phyloP scores from a whole-genome alignment of 768 basidiomycete species.

The Russula dissimulans region DNA sequence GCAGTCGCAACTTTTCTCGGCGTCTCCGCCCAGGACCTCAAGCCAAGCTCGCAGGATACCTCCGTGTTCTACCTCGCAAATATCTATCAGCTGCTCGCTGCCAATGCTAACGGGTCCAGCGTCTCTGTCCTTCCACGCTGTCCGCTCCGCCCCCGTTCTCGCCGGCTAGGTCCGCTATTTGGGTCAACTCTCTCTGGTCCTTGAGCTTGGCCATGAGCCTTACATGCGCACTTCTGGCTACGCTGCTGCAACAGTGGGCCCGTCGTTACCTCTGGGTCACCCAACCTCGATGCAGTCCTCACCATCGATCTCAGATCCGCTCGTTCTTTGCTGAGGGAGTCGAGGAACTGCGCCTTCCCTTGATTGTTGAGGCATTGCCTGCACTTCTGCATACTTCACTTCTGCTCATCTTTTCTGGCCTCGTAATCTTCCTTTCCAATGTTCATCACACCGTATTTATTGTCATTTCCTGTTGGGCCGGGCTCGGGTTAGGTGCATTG shows the following conservation, averaged over 20 bases:
- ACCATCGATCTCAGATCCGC: background rate
- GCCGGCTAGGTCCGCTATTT: background rate
- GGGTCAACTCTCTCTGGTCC: slow-evolving; percentile 9
- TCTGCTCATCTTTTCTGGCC: slow-evolving; percentile 3
- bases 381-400: slow-evolving; percentile 1
- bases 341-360: background rate
- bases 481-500: background rate
- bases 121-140: background rate
- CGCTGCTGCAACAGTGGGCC: slow-evolving; percentile 5
- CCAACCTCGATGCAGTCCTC: slow-evolving; percentile 1
- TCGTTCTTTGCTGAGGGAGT: slow-evolving; percentile 4
- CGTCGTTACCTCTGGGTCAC: slow-evolving; percentile 5
- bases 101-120: background rate
- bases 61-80: background rate
- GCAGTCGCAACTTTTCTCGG: background rate
- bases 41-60: background rate
- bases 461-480: no score
- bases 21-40: slow-evolving; percentile 1
- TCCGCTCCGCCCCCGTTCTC: slow-evolving; percentile 2
- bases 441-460: slow-evolving; percentile 6
- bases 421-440: background rate
- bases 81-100: slow-evolving; percentile 1
- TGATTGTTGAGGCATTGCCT: background rate
- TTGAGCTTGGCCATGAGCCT: slow-evolving; percentile 1
- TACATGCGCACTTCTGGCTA: slow-evolving; percentile 2